Base-by-base conservation (phyloP, 345 rosid species). In the Lenwebbia sp. region DNA sequence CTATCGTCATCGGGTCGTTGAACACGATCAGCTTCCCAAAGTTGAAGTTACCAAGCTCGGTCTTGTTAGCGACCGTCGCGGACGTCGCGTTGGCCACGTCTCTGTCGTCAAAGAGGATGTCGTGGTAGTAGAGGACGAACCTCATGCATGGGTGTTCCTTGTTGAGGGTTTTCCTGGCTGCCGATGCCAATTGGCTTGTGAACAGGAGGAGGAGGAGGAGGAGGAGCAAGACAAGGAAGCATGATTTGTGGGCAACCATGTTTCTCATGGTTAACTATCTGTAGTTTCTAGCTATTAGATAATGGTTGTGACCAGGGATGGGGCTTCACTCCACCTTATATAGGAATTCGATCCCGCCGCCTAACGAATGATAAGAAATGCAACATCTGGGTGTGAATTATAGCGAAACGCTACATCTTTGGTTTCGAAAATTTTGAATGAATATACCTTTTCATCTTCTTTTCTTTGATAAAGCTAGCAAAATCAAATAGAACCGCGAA, bases 11-110 rank as follows among this genome's bases (percentile, higher is more conserved):
- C 11, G 94, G 95, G 85, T 90, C 95, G 25, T 93, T 93, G 58
- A 95, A 92, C 30, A 94, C 90, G 54, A 94, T 91, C 13, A 93
- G 85, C 87, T 57, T 85, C 12, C 96, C 94, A 19, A 92, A 92
- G 19, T 88, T 41, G 88, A 81, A 91, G 90, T 88, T 85, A 22
- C 92, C 93, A 3, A 91, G 86, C 49, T 88, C 88, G 6, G 96
- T 90, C n/a, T 84, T 81, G 25, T 85, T 83, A 4, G 91, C 86
- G 23, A 84, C 85, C 0, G 85, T 84, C 0, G 92, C 92, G 3
- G 94, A 92, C 25, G 95, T 92, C 55, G 92, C 92, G 60, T 94
- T 94, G 50, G 89, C 88, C 6, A 76, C 58, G 55, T 91, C 92
- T 6, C 87, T 86, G n/a, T 94, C 91, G 17, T 88, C 86, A 78